A percentile compares a stretch with the other conserved stretches of the same genome.
These are phyloP conservation scores for Bothriochloa decipiens DNA, from an alignment of 176 grass and related monocot genomes.

Conservation along the genomic window DNA sequence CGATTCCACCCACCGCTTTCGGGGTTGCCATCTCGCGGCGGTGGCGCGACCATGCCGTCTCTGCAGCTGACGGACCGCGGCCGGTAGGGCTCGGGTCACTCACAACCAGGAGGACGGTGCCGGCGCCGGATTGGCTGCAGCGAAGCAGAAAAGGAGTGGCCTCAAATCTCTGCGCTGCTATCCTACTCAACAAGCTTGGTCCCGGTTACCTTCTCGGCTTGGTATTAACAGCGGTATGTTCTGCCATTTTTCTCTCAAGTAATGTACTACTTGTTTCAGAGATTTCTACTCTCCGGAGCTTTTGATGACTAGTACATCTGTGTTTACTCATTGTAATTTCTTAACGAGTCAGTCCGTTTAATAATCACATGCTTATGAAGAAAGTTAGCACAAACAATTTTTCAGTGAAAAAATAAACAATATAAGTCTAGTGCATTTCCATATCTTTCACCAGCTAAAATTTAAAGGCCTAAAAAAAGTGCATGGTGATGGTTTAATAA, in stretches of 20 bases:
- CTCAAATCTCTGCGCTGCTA: constrained; percentile 82
- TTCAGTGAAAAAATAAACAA: neutral
- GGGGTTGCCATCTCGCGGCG: constrained; percentile 27
- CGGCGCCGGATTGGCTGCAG: constrained; percentile 38
- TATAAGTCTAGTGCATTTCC: neutral
- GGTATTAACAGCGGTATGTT: constrained; percentile 63
- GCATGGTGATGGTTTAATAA: neutral
- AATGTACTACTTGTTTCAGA: neutral
- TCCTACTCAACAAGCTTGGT: constrained; percentile 80
- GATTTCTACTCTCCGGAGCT: neutral
- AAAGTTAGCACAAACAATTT: neutral
- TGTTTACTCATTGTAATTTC: neutral
- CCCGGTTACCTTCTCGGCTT: constrained; percentile 71
- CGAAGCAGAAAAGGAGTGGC: constrained; percentile 47
- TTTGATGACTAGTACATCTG: neutral
- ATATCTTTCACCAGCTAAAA: neutral
- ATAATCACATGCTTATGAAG: neutral
- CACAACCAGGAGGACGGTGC: constrained; percentile 61
- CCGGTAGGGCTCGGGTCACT: constrained; percentile 27
- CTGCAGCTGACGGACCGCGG: constrained; percentile 89
- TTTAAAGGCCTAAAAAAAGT: constrained; percentile 6
- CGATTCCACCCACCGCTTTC: constrained; percentile 11
- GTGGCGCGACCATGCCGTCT: constrained; percentile 66
- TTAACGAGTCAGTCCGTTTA: neutral
- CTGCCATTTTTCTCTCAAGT: neutral